Percentiles rank a stretch among this genome's conserved stretches.
Evolutionary conservation across 441 rosid genomes (phyloP).

Genomic region (Brassica hybrid): DNA sequence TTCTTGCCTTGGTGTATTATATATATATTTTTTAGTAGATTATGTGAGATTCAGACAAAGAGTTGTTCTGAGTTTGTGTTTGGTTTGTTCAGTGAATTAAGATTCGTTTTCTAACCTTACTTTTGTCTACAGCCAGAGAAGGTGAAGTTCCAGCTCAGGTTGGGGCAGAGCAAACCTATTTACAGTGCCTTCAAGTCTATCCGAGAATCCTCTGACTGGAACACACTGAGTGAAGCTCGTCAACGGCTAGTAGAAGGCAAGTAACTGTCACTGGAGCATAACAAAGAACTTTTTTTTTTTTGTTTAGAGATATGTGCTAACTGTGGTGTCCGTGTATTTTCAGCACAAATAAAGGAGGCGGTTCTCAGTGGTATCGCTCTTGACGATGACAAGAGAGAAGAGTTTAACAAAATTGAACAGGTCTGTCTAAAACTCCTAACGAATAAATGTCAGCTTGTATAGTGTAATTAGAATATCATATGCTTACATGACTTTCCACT

Average conservation of each 20-base stretch:
- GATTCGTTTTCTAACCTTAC: constrained; percentile 14
- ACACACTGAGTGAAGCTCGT: constrained; percentile 59
- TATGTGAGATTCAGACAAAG: not conserved
- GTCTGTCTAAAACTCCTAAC: constrained; percentile 38
- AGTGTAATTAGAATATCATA: not conserved
- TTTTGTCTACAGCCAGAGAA: constrained; percentile 64
- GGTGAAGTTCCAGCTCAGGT: constrained; percentile 68
- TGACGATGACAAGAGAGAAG: constrained; percentile 79
- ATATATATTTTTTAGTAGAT: too few relatives aligned
- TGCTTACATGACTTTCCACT: constrained; percentile 20
- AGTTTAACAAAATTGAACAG: constrained; percentile 90
- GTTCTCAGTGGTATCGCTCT: constrained; percentile 93
- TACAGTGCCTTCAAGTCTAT: constrained; percentile 72
- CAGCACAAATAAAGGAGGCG: constrained; percentile 78
- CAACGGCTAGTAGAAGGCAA: constrained; percentile 76
- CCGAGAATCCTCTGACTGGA: constrained; percentile 70
- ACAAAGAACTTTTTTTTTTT: constrained; percentile 14
- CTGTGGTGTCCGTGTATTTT: constrained; percentile 34
- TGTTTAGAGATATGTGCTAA: constrained; percentile 24
- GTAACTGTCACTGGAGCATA: constrained; percentile 26
- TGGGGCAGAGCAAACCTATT: constrained; percentile 82
- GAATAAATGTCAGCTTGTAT: constrained; percentile 6
- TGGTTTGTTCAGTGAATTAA: constrained; percentile 1
- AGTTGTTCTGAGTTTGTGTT: not conserved
- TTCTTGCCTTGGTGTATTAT: too few relatives aligned